Base-by-base conservation (phyloP, 371 early-diverging fungal species). In the Mycotypha africana region DNA sequence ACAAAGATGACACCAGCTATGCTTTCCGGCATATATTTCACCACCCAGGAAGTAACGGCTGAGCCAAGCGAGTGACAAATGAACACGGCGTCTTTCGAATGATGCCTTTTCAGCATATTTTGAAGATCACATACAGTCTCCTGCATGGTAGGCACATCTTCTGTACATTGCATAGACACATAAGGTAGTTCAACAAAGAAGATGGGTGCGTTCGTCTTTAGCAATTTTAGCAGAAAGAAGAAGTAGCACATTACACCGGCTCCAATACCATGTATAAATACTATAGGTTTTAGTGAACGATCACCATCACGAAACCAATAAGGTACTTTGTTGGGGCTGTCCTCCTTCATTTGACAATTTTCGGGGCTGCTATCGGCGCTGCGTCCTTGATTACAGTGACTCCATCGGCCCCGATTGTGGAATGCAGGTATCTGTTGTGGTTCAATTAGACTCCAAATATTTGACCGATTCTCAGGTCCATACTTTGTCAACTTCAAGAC, bases 241-340 rank as follows among this genome's bases (percentile, higher is more conserved):
- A 67, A 21, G 49, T 87, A 85, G 30, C 76, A 71, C 47, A 78
- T 62, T 21, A 85, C 47, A 12, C 87, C 85, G 35, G 79, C 70
- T 3, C 82, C 84, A 26, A 87, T 78, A n/a, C 88, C 88, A 49
- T 85, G 85, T 12, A 85, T 76, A 54, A 85, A 85, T 3, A 84
- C 78, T 25, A 86, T 59, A 0, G 87, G 85, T 19, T 70, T 66
- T 38, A 72, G 62, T 45, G 66, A 66, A 14, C 70, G 63, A 28
- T 70, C 48, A 32, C 67, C 59, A 40, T 61, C 67, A 38, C 45
- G 68, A 34, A 63, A 70, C 78, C 77, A 79, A 47, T 82, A 81
- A 2, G 77, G 65, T 2, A 82, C 53, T 17, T 51, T 50, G 22
- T 61, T 53, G 25, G 21, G 26, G 12, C 39, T 39, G 4, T 32